Base-by-base conservation (phyloP, 768 basidiomycete species). In the Naematelia aurantialba region DNA sequence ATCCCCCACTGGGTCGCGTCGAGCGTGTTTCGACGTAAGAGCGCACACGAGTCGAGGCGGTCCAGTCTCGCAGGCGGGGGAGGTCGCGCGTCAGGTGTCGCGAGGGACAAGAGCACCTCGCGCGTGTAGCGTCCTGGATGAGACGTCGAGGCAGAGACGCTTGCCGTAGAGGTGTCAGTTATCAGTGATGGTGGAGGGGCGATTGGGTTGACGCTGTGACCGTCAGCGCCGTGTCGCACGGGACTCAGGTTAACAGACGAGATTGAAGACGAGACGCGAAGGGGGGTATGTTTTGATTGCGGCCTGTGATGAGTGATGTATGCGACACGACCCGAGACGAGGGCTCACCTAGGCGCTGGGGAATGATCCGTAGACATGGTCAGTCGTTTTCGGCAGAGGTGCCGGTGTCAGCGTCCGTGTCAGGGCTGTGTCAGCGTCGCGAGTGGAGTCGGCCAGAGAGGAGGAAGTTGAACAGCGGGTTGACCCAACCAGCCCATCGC, bases 161-260 rank as follows among this genome's bases (percentile, higher is more conserved):
- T 44, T n/a, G n/a, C n/a, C n/a, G n/a, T n/a, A n/a, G 51, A 31
- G 46, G 14, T 56, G 47, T 22, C 22, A n/a, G 60, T 47, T 17
- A 46, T 24, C 12, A 62, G 53, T 12, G 60, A 57, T 21, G 60
- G 56, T 10, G 56, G 60, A 2, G 56, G 60, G 21, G 60, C 49
- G 27, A 25, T 21, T 10, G 58, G 58, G 13, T n/a, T 25, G 25
- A 26, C 50, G 56, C 30, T 50, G 27, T 31, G 48, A 14, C 12
- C 10, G 10, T 58, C 24, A 26, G 30, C 27, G 11, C 19, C 4
- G 45, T 5, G 17, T 42, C 5, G 24, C 24, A 12, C 22, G 21
- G n/a, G n/a, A n/a, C n/a, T n/a, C n/a, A n/a, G n/a, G n/a, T n/a
- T n/a, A n/a, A n/a, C n/a, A n/a, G n/a, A n/a, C n/a, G n/a, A n/a